phyloP scores from a whole-genome alignment of 129 eudicot species.

The Lactuca saligna region DNA sequence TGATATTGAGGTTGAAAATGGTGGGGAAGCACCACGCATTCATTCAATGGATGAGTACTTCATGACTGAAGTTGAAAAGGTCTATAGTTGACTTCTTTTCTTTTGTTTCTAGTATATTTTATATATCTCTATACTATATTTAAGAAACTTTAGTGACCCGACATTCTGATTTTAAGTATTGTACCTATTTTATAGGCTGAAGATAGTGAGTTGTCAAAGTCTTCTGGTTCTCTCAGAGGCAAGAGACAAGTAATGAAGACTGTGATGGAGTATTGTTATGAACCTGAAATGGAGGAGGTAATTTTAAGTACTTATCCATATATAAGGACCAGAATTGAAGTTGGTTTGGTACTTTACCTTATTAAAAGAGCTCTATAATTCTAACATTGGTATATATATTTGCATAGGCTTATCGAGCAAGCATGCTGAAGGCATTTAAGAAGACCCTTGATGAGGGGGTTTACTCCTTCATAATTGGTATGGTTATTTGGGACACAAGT shows the following conservation, averaged over 20 bases:
- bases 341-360: too few relatives aligned
- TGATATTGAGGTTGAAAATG: constrained; percentile 95
- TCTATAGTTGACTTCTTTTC: constrained; percentile 22
- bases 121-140: background rate
- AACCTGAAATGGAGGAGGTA: constrained; percentile 99
- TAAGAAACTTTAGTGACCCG: background rate
- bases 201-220: constrained; percentile 66
- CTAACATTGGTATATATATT: constrained; percentile 33
- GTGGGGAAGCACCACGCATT: constrained; percentile 87
- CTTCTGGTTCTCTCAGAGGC: constrained; percentile 67
- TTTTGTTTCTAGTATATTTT: background rate
- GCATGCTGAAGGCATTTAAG: constrained; percentile 99
- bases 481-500: constrained; percentile 38
- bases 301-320: constrained; percentile 5
- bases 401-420: constrained; percentile 87
- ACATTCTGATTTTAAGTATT: constrained; percentile 8
- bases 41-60: constrained; percentile 99
- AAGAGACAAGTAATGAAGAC: constrained; percentile 67
- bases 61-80: constrained; percentile 99
- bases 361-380: background rate
- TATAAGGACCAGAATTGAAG: background rate
- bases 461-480: constrained; percentile 97
- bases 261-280: constrained; percentile 90
- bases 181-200: constrained; percentile 48
- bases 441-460: constrained; percentile 98